Conservation (phyloP, 1,139 yeast species). For the Saccharomycopsis hybrid region DNA sequence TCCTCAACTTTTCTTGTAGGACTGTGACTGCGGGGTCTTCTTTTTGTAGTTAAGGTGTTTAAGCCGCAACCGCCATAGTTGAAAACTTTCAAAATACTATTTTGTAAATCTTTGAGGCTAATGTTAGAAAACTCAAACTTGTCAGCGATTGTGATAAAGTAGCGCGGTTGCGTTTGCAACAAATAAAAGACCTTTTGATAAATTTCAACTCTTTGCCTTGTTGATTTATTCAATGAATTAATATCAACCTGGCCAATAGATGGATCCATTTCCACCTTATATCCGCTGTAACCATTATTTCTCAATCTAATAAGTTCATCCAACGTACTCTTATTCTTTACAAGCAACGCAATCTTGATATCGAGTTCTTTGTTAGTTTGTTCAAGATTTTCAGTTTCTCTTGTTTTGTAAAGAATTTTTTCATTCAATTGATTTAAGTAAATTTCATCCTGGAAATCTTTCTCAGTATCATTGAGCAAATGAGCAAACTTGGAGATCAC, state of each 20-base stretch:
- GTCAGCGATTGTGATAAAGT: slow-evolving; percentile 43
- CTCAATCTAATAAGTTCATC: slow-evolving; percentile 65
- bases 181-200: slow-evolving; percentile 77
- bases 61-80: slow-evolving; percentile 14
- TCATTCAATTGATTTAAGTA: slow-evolving; percentile 64
- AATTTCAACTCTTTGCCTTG: slow-evolving; percentile 28
- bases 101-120: slow-evolving; percentile 6
- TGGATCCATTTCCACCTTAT: slow-evolving; percentile 24
- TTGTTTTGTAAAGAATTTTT: slow-evolving; percentile 55
- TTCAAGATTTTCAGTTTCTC: slow-evolving; percentile 62
- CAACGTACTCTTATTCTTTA: slow-evolving; percentile 70
- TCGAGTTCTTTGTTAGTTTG: slow-evolving; percentile 74
- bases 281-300: slow-evolving; percentile 30
- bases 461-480: slow-evolving; percentile 66
- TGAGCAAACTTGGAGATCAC: slow-evolving; percentile 76
- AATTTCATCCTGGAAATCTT: slow-evolving; percentile 72
- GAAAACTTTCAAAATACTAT: slow-evolving; percentile 8
- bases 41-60: too few species aligned
- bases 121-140: slow-evolving; percentile 26
- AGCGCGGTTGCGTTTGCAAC: slow-evolving; percentile 77
- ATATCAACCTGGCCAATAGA: slow-evolving; percentile 23
- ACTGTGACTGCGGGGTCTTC: slow-evolving; percentile 54
- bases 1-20: slow-evolving; percentile 48
- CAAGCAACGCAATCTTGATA: slow-evolving; percentile 68
- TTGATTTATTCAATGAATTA: slow-evolving; percentile 26